Percentiles rank a stretch among this genome's conserved stretches.
Evolutionary conservation across 805 yeast genomes (phyloP).

Genomic region (Metschnikowia sp.): DNA sequence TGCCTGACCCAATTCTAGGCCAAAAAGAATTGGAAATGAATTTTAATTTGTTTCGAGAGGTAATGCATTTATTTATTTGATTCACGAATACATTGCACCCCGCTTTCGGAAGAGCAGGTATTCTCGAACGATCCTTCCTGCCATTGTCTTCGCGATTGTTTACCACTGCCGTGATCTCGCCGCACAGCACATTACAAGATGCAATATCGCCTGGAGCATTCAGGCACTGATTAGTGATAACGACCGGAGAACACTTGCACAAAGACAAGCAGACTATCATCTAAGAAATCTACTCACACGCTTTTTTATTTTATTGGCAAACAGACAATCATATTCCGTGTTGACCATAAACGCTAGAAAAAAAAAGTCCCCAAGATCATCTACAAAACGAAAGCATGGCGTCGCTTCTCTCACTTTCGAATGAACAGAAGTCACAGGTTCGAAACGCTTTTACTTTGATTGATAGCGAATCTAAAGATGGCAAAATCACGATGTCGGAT

Average conservation of each 20-base stretch:
- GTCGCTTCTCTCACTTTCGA: conserved; percentile 45
- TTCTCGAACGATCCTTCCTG: neutral
- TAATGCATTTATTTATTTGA: too few species aligned
- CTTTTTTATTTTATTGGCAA: neutral
- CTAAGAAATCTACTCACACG: neutral
- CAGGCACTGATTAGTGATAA: too few species aligned
- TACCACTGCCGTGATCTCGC: neutral
- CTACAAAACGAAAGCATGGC: neutral
- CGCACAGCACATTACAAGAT: too few species aligned
- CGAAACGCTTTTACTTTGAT: conserved; percentile 75
- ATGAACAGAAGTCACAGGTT: conserved; percentile 61
- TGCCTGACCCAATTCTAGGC: neutral
- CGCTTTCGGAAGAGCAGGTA: too few species aligned
- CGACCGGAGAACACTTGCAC: neutral
- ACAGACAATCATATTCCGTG: too few species aligned
- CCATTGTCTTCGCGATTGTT: neutral
- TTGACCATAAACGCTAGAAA: too few species aligned
- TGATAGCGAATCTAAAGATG: conserved; percentile 76
- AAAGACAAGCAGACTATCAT: neutral
- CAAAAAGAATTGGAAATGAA: neutral
- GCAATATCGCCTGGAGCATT: too few species aligned
- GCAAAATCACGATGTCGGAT: conserved; percentile 54
- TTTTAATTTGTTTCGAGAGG: too few species aligned
- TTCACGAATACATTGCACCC: too few species aligned
- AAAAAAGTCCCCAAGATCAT: neutral